Base-by-base conservation (phyloP, 1,284 basidiomycete species). In the Cutaneotrichosporon cutaneum region DNA sequence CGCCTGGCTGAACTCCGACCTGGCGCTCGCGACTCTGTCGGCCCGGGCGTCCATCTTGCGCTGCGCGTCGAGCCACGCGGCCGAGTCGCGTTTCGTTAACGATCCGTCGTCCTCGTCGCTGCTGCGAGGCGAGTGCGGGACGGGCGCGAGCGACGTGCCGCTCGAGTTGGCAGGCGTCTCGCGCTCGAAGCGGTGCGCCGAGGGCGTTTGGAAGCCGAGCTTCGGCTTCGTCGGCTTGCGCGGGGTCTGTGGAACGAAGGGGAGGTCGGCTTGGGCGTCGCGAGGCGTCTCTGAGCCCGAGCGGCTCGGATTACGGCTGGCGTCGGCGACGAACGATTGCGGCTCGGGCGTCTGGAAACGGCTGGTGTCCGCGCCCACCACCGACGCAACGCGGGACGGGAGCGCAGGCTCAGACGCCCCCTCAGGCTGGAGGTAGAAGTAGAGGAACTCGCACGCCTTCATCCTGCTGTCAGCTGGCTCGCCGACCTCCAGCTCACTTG, bases 361-460 rank as follows among this genome's bases (percentile, higher is more conserved):
- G 42, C 53, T n/a, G 45, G 11, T 8, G 30, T 14, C 13, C n/a
- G n/a, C 18, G 10, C 27, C 22, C 11, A 16, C 52, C 22, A 27
- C 48, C 44, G 44, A 53, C 4, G 53, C 32, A 10, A 58, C 53
- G 2, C 57, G 48, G 9, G 61, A 48, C 4, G 61, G 57, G 2
- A 48, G 48, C 18, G 11, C 47, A 63, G 33, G 39, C 60, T 58
- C 3, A 53, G 61, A 45, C 60, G 33, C 14, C 30, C 51, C n/a
- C 54, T 94, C 92, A 63, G 93, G 92, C 56, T 93, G 81, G 5
- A 95, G 83, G 75, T 94, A 95, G 74, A 93, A 94, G 76, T 94
- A 94, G 5, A 95, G 80, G 70, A 94, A 92, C 73, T 94, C 92
- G 26, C 94, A 83, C 67, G 90, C 93, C 81, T 94, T 94, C 88